Evolutionary conservation across 2,329 filamentous ascomycete species (phyloP).

Genomic region (Cordyceps tenuipes): DNA sequence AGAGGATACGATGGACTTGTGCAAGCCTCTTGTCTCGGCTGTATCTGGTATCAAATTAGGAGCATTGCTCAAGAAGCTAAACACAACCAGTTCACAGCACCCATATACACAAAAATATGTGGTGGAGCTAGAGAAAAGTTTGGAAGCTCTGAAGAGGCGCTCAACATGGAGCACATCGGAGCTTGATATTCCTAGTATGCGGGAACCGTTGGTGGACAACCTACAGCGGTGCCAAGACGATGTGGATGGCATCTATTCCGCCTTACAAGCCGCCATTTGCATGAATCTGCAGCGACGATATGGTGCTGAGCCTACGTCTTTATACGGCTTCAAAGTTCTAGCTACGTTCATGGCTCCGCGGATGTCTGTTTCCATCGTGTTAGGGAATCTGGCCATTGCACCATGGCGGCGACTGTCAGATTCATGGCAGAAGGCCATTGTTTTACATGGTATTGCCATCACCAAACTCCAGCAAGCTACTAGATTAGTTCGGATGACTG

Average conservation of each 20-base stretch:
- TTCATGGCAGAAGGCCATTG: not conserved
- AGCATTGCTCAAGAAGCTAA: too few relatives aligned
- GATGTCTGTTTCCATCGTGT: not conserved
- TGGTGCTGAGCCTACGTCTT: too few relatives aligned
- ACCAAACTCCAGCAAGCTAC: not conserved
- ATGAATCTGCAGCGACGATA: not conserved
- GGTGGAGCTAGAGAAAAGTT: not conserved
- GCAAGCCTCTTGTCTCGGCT: too few relatives aligned
- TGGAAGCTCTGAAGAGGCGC: not conserved
- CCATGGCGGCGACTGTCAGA: not conserved
- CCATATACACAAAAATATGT: too few relatives aligned
- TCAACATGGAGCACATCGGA: too few relatives aligned
- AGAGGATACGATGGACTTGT: too few relatives aligned
- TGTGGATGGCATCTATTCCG: not conserved
- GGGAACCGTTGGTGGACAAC: too few relatives aligned
- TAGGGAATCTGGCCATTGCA: not conserved
- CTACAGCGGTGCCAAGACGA: not conserved
- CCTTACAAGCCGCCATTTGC: not conserved
- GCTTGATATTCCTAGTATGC: too few relatives aligned
- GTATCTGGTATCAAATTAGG: too few relatives aligned
- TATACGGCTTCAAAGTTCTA: too few relatives aligned
- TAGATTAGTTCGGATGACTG: not conserved
- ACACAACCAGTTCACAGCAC: too few relatives aligned
- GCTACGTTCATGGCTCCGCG: slow-evolving; percentile 2
- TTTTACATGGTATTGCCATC: not conserved